A percentile compares a stretch with the other conserved stretches of the same genome.
Conservation (phyloP, 768 basidiomycete species). For the Pleurotus citrinopileatus region DNA sequence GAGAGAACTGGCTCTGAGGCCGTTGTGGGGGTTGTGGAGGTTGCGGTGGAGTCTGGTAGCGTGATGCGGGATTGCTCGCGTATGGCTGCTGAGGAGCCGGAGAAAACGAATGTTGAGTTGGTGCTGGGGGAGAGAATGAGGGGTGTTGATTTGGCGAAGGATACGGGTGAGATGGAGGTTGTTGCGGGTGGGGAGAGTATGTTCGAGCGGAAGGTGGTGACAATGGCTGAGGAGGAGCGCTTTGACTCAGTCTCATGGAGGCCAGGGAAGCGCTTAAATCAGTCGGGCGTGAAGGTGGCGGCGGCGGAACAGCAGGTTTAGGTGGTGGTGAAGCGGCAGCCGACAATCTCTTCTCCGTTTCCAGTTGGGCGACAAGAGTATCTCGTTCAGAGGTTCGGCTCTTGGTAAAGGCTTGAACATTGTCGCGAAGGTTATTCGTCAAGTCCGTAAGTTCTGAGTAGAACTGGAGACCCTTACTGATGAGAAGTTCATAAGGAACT, state of each 20-base stretch:
- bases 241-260: slow-evolving; percentile 47
- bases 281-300: slow-evolving; percentile 39
- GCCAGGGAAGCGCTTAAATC: slow-evolving; percentile 47
- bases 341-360: slow-evolving; percentile 65
- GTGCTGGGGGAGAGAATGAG: slow-evolving; percentile 8
- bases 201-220: slow-evolving; percentile 19
- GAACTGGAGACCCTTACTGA: slow-evolving; percentile 85
- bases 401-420: slow-evolving; percentile 59
- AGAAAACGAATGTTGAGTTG: not conserved
- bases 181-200: no score
- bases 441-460: slow-evolving; percentile 78
- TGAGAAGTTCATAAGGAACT: slow-evolving; percentile 15
- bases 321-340: slow-evolving; percentile 35
- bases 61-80: not conserved
- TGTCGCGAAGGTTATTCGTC: slow-evolving; percentile 51
- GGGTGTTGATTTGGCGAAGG: slow-evolving; percentile 11
- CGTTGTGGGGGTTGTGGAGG: slow-evolving; percentile 9
- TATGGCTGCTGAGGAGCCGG: slow-evolving; percentile 1
- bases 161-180: slow-evolving; percentile 19
- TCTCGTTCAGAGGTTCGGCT: slow-evolving; percentile 71
- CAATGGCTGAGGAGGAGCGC: slow-evolving; percentile 23
- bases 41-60: slow-evolving; percentile 12
- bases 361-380: slow-evolving; percentile 61
- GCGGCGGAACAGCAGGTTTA: slow-evolving; percentile 49
- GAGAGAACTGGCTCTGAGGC: slow-evolving; percentile 15